These are phyloP conservation scores for Heliosperma pusillum DNA, from an alignment of 148 eudicot species.

Conservation along the genomic window DNA sequence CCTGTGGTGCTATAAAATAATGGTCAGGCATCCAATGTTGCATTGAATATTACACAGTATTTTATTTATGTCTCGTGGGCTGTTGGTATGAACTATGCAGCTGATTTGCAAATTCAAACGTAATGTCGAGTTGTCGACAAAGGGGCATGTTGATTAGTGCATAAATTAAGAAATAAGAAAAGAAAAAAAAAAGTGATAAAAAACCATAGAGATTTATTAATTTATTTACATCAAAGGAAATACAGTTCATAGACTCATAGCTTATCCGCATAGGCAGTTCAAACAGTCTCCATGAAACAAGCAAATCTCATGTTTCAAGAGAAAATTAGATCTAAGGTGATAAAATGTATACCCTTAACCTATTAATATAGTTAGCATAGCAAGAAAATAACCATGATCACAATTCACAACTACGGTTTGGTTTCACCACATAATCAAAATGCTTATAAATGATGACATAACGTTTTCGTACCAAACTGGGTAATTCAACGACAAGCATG, in stretches of 20 bases:
- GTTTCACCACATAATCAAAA: not conserved
- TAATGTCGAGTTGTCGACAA: not conserved
- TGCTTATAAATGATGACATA: not conserved
- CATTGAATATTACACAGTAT: conserved; percentile 11
- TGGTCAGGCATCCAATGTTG: conserved; percentile 24
- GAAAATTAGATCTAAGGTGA: not conserved
- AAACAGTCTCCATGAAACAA: not conserved
- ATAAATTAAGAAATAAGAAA: not conserved
- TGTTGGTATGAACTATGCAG: not conserved
- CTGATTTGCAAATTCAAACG: conserved; percentile 4
- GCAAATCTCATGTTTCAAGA: not conserved
- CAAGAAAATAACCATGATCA: not conserved
- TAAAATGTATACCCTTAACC: not conserved
- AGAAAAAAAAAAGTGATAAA: not conserved
- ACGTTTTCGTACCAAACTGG: not conserved
- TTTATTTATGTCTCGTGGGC: not conserved
- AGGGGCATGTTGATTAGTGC: not conserved
- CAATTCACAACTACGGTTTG: not conserved
- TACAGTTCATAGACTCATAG: not conserved
- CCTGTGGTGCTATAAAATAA: conserved; percentile 15
- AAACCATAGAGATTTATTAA: not conserved
- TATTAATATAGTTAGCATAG: not conserved
- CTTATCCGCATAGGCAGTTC: not conserved
- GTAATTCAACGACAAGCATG: not conserved
- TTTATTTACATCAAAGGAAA: not conserved